These are phyloP conservation scores for Castanea sativa DNA, from an alignment of 306 rosid genomes.

Conservation along the genomic window DNA sequence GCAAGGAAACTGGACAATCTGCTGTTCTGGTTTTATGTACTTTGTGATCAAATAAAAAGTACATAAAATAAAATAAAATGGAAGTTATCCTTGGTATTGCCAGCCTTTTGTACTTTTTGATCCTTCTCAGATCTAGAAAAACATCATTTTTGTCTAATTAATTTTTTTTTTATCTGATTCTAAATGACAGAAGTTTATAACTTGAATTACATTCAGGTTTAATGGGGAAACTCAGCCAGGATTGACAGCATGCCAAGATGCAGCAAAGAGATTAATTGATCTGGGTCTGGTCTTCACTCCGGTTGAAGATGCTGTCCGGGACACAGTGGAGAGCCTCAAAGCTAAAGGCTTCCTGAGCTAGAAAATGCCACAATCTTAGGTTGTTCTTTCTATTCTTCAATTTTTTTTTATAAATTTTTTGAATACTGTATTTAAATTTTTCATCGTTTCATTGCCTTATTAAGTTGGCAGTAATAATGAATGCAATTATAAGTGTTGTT, in stretches of 20 bases:
- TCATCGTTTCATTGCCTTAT: conserved; percentile 4
- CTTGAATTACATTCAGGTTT: conserved; percentile 50
- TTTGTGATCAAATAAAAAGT: conserved; percentile 3
- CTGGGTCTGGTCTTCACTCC: conserved; percentile 73
- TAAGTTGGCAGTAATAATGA: conserved; percentile 33
- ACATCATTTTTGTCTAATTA: not conserved
- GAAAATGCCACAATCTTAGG: conserved; percentile 6
- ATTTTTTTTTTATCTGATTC: not conserved
- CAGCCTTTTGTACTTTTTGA: conserved; percentile 22
- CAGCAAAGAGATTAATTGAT: conserved; percentile 67
- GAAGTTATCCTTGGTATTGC: conserved; percentile 17
- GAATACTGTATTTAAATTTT: not conserved
- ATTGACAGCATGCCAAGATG: conserved; percentile 53
- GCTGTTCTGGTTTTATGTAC: conserved; percentile 20
- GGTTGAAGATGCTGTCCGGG: conserved; percentile 63
- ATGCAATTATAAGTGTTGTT: conserved; percentile 16
- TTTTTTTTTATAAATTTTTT: not conserved
- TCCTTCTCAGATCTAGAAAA: conserved; percentile 6
- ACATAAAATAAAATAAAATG: conserved; percentile 26
- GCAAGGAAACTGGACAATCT: conserved; percentile 47
- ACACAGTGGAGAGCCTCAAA: conserved; percentile 65
- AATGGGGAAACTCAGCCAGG: conserved; percentile 75
- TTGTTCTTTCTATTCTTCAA: not conserved
- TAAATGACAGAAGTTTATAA: conserved; percentile 4
- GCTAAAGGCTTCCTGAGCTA: conserved; percentile 57